Conservation (phyloP, 164 flowering plant genomes). For the Annona cherimola region DNA sequence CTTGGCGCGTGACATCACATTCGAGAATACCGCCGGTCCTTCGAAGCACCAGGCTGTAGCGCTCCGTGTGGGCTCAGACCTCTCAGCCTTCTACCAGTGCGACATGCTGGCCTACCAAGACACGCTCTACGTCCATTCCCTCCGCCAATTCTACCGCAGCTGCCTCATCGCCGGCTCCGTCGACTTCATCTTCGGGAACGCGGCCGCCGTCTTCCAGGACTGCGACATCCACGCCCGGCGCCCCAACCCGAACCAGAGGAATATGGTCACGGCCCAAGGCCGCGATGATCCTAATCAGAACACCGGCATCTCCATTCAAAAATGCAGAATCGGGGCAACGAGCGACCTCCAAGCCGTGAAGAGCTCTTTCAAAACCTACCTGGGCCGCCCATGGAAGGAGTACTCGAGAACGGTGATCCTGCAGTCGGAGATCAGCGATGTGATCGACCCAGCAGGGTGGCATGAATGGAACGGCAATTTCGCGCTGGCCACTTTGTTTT, state of each 20-base stretch:
- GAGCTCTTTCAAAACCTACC: constrained; percentile 42
- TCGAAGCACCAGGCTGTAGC: constrained; percentile 92
- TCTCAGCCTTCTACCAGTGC: constrained; percentile 73
- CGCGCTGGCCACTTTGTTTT: constrained; percentile 52
- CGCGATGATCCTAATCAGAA: constrained; percentile 74
- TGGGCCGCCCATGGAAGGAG: constrained; percentile 82
- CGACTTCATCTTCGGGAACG: constrained; percentile 84
- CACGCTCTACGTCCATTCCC: constrained; percentile 77
- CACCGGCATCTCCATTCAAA: constrained; percentile 71
- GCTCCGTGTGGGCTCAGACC: constrained; percentile 66
- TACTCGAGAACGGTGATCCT: constrained; percentile 66
- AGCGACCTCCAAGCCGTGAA: constrained; percentile 42
- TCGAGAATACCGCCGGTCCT: constrained; percentile 81
- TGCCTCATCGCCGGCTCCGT: constrained; percentile 64
- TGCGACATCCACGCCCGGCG: constrained; percentile 73
- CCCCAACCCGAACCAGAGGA: constrained; percentile 53
- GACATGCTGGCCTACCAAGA: constrained; percentile 79
- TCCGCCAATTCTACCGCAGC: constrained; percentile 61
- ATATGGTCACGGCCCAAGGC: constrained; percentile 82
- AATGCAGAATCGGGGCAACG: constrained; percentile 55
- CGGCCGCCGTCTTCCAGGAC: constrained; percentile 56
- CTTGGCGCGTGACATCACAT: constrained; percentile 68
- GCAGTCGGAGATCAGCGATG: constrained; percentile 45
- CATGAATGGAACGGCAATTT: constrained; percentile 61
- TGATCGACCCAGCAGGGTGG: constrained; percentile 74